Conservation (phyloP, 1,139 yeast species). For the Candida pseudoviswanathii region DNA sequence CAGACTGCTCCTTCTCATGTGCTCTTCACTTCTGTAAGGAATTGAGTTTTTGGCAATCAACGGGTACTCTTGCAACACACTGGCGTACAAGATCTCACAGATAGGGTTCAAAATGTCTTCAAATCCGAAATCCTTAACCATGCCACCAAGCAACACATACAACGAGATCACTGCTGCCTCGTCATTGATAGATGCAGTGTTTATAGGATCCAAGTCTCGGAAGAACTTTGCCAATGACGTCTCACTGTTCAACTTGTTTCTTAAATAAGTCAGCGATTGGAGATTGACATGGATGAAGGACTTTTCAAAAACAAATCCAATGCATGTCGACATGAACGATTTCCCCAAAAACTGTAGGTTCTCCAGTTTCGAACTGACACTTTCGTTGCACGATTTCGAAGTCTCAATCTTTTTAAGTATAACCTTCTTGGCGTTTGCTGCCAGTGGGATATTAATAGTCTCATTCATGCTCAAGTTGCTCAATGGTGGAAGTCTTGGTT, state of each 20-base stretch:
- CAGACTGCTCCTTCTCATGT: constrained; percentile 8
- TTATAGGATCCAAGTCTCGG: constrained; percentile 48
- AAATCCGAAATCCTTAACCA: constrained; percentile 80
- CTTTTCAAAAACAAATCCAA: constrained; percentile 62
- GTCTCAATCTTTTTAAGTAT: constrained; percentile 53
- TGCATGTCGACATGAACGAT: constrained; percentile 53
- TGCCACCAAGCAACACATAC: constrained; percentile 64
- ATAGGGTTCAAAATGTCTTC: constrained; percentile 63
- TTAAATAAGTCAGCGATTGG: constrained; percentile 57
- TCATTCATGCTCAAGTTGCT: constrained; percentile 12
- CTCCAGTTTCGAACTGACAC: constrained; percentile 43
- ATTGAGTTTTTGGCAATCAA: constrained; percentile 48
- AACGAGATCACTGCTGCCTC: constrained; percentile 54
- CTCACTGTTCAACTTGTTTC: constrained; percentile 51
- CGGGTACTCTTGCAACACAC: constrained; percentile 67
- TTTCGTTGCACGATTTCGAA: constrained; percentile 65
- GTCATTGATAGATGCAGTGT: constrained; percentile 34
- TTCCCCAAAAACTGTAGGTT: constrained; percentile 62
- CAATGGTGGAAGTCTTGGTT: constrained; percentile 32
- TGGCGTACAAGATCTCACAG: constrained; percentile 66
- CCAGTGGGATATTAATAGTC: constrained; percentile 12
- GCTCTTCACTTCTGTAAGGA: constrained; percentile 26
- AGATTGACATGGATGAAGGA: constrained; percentile 34
- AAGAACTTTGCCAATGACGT: constrained; percentile 49
- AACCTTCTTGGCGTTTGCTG: constrained; percentile 23